Evolutionary conservation across 176 grass and related monocot species (phyloP).

Genomic region (Panicum miliaceum): DNA sequence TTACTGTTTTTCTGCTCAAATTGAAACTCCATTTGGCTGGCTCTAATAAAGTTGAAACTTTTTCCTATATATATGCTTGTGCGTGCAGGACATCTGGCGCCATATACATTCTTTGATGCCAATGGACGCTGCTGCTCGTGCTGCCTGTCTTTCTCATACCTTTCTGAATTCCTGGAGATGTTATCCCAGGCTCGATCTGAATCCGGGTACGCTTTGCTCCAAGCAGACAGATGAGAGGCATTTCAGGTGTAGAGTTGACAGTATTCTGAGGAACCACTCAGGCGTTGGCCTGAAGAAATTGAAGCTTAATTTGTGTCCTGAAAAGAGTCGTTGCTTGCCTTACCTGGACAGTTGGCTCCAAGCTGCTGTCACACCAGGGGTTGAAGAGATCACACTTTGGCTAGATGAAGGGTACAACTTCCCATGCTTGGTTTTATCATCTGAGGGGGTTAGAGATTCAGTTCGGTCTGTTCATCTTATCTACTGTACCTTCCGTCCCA

Average conservation of each 20-base stretch:
- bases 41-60: background rate
- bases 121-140: slow-evolving; percentile 1
- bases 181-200: background rate
- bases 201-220: background rate
- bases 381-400: background rate
- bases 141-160: background rate
- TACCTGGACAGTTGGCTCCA: background rate
- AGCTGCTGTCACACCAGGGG: background rate
- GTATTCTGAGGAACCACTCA: background rate
- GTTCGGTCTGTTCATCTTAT: background rate
- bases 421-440: background rate
- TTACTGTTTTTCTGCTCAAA: background rate
- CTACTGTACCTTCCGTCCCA: background rate
- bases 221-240: too few relatives aligned
- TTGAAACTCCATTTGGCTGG: background rate
- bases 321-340: background rate
- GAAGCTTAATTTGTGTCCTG: background rate
- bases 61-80: background rate
- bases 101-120: slow-evolving; percentile 18
- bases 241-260: background rate
- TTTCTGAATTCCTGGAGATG: slow-evolving; percentile 23
- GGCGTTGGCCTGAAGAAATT: background rate
- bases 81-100: background rate
- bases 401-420: background rate
- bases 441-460: background rate